Evolutionary conservation across 352 stramenopile species (phyloP), one percentile per base, ranked within the genome.

Genomic region (Phytophthora europaea): DNA sequence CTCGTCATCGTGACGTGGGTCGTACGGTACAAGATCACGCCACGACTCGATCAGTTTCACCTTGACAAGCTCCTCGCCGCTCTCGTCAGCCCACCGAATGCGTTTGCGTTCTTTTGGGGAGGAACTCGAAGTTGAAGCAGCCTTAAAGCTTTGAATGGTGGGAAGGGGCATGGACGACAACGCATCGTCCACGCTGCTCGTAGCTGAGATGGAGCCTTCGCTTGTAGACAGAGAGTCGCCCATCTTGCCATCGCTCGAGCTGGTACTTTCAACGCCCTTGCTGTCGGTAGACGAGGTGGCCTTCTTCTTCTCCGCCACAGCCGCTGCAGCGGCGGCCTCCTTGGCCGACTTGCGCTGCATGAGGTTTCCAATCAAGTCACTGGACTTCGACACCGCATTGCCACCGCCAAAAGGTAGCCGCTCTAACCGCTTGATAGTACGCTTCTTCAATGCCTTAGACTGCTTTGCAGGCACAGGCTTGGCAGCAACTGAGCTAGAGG

Each of bases 21-120:
- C 78, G 51, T 90, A 75, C 28, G 88, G 75, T 45, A 95, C 82
- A 63, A 92, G 79, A 52, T 96, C 89, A 20, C 89, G 82, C 89
- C 89, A 96, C 20, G 89, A 96, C 68, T 96, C 89, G 43, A 96
- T 96, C 16, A 95, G 65, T 66, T 94, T 92, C 64, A 96, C 67
- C 71, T 94, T 90, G 26, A 92, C 82, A 8, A 96, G 82, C 12
- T 95, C 89, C 45, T 85, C 75, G 53, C 89, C 89, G 31, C 76
- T 82, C 68, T 96, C 84, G 62, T 96, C 89, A 0, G 89, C 89
- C 89, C 89, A 96, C 33, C 85, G 87, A 70, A 96, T 96, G 53
- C 85, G 81, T 60, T 92, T 92, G 52, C 76, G 56, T 48, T 80
- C 72, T 52, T 79, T 81, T 31, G 75, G 63, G 5, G 74, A 76